Base-by-base conservation (phyloP, 805 yeast species). In the Lipomyces orientalis region DNA sequence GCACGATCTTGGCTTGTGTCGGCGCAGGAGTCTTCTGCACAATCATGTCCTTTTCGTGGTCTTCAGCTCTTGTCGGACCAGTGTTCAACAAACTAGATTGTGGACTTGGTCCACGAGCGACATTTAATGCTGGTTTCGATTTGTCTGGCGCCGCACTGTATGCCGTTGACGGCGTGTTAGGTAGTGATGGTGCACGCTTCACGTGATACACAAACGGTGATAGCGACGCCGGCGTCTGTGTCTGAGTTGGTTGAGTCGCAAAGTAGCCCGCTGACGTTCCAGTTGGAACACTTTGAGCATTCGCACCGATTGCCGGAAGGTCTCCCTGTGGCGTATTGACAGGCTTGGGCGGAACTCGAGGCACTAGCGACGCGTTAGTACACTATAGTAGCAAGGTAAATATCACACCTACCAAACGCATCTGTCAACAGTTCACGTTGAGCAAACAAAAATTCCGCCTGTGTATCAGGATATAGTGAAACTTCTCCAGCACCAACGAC, bases 201-300 rank as follows among this genome's bases (percentile, higher is more conserved):
- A 60, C 54, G 54, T 22, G 55, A 52, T 56, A 60, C 10, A 54
- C 61, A 22, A 60, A 64, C 6, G 67, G 67, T 7, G 67, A 60
- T 12, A 33, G 33, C 16, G 55, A 12, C 19, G 55, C 12, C 8
- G 34, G 3, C n/a, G 49, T 14, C 49, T 39, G 55, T 25, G 55
- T 10, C 19, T 25, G 55, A 10, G 55, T 25, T 16, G 19, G 55
- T 19, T 9, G 34, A 52, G 55, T 52, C n/a, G 55, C 55, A 12
- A 52, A 14, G 34, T 16, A 22, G 49, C 22, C 49, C 49, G 16
- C 4, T n/a, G 49, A 43, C 22, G 49, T 5, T 43, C 22, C 25
- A n/a, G 8, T 43, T 43, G 19, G 16, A 22, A 43, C 49, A 43
- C 16, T 43, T 14, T 10, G 49, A 43, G 22, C 49, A 43, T n/a